phyloP scores from a whole-genome alignment of 805 yeast genomes.

The Danielia reshetovae region DNA sequence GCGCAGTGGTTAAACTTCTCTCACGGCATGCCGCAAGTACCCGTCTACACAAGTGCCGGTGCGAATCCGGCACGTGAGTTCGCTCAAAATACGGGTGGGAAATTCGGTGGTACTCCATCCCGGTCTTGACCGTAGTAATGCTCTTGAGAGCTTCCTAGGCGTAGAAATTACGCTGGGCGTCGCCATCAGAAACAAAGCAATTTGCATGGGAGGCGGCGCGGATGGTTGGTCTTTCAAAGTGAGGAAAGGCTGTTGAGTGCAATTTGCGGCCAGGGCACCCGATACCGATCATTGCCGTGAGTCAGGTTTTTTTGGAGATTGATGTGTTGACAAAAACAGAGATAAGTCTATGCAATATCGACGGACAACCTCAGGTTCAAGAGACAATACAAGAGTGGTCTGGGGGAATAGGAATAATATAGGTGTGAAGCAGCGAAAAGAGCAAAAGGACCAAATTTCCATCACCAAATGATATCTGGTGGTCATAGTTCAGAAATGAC shows the following conservation, averaged over 20 bases:
- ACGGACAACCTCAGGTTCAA: not conserved
- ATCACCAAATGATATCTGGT: too few species aligned
- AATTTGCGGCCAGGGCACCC: conserved; percentile 58
- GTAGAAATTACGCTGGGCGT: conserved; percentile 53
- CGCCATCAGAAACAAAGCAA: conserved; percentile 50
- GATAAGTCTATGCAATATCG: too few species aligned
- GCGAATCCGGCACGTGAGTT: conserved; percentile 10
- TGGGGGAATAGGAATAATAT: too few species aligned
- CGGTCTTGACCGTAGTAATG: conserved; percentile 16
- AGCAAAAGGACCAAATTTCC: too few species aligned
- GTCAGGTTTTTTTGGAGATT: conserved; percentile 35
- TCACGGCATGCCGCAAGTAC: conserved; percentile 46
- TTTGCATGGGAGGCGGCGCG: conserved; percentile 53
- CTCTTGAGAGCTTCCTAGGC: conserved; percentile 57
- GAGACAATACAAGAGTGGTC: too few species aligned
- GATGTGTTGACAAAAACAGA: too few species aligned
- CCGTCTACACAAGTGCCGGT: conserved; percentile 31
- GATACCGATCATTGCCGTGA: conserved; percentile 59
- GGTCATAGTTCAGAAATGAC: too few species aligned
- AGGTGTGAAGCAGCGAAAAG: too few species aligned
- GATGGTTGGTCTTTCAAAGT: conserved; percentile 46
- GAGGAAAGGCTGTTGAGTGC: conserved; percentile 52
- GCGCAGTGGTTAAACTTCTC: conserved; percentile 30
- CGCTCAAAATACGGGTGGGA: conserved; percentile 46
- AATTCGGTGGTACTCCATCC: conserved; percentile 61